These are phyloP conservation scores for Rehmannia glutinosa DNA, from an alignment of 257 asterid species.

Conservation along the genomic window DNA sequence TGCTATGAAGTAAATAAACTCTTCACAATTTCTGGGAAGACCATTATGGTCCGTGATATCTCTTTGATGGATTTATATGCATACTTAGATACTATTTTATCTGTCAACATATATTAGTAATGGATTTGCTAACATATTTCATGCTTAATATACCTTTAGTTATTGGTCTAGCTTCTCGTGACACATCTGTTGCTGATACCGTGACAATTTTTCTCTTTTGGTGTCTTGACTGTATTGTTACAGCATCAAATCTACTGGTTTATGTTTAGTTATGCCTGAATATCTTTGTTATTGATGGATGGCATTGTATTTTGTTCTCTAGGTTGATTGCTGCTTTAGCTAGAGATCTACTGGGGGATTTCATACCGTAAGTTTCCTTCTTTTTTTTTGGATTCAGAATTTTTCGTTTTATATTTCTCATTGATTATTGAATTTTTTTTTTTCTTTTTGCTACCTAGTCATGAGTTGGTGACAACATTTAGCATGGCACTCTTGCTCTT, in stretches of 20 bases:
- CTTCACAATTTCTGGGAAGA: not conserved
- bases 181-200: slow-evolving; percentile 2
- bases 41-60: not conserved
- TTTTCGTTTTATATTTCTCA: not conserved
- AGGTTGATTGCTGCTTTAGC: slow-evolving; percentile 90
- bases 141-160: not conserved
- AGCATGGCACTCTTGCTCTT: not conserved
- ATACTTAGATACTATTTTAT: not conserved
- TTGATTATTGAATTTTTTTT: not conserved
- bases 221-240: not conserved
- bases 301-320: slow-evolving; percentile 17
- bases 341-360: slow-evolving; percentile 79
- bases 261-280: not conserved
- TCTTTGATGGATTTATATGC: not conserved
- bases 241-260: not conserved
- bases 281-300: slow-evolving; percentile 2
- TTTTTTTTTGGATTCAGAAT: slow-evolving; percentile 13
- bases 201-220: not conserved
- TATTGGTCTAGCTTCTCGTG: not conserved
- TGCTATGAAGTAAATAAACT: not conserved
- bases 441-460: not conserved
- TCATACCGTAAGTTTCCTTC: slow-evolving; percentile 63
- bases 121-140: not conserved
- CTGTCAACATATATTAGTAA: not conserved
- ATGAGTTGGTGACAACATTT: not conserved